A percentile compares a stretch with the other conserved stretches of the same genome.
Evolutionary conservation across 495 filamentous ascomycete species (phyloP).

Genomic region (Podospora pseudoanserina): DNA sequence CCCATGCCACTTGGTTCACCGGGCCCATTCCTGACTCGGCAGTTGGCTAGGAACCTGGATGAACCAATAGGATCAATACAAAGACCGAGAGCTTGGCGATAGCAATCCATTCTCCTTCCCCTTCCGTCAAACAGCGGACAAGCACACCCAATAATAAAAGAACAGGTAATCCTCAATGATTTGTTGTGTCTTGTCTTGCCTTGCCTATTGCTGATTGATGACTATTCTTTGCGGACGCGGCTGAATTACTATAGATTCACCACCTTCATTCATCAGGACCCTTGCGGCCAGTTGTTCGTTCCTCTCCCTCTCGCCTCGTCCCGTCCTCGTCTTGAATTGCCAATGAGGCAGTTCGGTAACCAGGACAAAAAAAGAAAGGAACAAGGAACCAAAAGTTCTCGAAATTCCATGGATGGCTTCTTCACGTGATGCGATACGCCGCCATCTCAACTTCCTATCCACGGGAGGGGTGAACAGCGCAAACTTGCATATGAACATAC

Average conservation of each 20-base stretch:
- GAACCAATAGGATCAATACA: neutral
- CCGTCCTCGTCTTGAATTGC: neutral
- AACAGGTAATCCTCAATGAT: neutral
- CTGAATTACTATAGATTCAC: neutral
- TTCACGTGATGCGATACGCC: too few relatives aligned
- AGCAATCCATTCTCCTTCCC: neutral
- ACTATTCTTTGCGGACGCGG: neutral
- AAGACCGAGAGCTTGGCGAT: neutral
- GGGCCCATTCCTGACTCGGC: neutral
- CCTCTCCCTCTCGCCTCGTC: neutral
- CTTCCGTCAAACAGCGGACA: neutral
- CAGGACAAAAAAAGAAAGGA: too few relatives aligned
- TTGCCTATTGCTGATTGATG: too few relatives aligned
- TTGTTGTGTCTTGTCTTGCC: too few relatives aligned
- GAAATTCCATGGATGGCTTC: neutral
- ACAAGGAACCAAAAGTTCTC: neutral
- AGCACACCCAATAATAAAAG: constrained; percentile 3
- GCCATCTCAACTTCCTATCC: too few relatives aligned
- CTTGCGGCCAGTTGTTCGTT: neutral
- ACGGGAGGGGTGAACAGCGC: too few relatives aligned
- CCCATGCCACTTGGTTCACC: neutral
- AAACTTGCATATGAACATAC: too few relatives aligned
- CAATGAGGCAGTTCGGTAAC: neutral
- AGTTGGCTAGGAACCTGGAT: neutral
- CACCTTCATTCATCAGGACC: neutral